These are phyloP conservation scores for Tulasnella sp. DNA, from an alignment of 768 basidiomycete genomes.

Conservation along the genomic window DNA sequence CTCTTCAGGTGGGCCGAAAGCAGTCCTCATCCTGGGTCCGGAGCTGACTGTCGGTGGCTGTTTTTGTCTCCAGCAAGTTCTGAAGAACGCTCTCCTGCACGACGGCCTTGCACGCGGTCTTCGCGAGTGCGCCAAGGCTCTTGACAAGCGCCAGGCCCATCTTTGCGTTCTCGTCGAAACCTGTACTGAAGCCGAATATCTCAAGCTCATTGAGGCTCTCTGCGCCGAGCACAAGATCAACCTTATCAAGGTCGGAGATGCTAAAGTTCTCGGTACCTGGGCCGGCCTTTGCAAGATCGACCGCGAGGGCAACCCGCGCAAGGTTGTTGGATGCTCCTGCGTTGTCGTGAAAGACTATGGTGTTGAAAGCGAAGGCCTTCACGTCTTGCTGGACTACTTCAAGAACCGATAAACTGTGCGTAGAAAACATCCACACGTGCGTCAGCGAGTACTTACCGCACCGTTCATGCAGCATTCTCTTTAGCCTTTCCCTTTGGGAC, in stretches of 20 bases:
- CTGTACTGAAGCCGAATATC: conserved; percentile 98
- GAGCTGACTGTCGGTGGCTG: neutral
- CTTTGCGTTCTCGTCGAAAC: conserved; percentile 98
- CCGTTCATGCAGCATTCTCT: too few relatives aligned
- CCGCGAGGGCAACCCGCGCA: conserved; percentile 95
- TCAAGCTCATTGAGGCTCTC: conserved; percentile 99
- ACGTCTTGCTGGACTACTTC: conserved; percentile 93
- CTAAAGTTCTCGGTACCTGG: conserved; percentile 97
- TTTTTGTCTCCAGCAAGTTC: conserved; percentile 63
- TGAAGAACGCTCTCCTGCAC: conserved; percentile 97
- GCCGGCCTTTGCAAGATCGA: conserved; percentile 99
- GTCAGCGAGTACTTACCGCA: too few relatives aligned
- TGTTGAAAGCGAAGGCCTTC: conserved; percentile 86
- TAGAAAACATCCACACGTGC: too few relatives aligned
- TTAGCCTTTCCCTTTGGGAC: too few relatives aligned
- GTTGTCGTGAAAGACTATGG: conserved; percentile 99
- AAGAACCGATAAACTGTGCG: conserved; percentile 64
- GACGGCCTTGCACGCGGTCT: conserved; percentile 98
- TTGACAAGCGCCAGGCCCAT: conserved; percentile 98
- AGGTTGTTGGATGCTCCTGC: conserved; percentile 86
- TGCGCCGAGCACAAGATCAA: conserved; percentile 99
- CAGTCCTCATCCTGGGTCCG: conserved; percentile 23
- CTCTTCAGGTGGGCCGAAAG: conserved; percentile 58
- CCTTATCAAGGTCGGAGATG: conserved; percentile 97
- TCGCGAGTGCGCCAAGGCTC: conserved; percentile 93